Conservation (phyloP, 1,284 basidiomycete species). For the Pseudozyma tsukubaensis region DNA sequence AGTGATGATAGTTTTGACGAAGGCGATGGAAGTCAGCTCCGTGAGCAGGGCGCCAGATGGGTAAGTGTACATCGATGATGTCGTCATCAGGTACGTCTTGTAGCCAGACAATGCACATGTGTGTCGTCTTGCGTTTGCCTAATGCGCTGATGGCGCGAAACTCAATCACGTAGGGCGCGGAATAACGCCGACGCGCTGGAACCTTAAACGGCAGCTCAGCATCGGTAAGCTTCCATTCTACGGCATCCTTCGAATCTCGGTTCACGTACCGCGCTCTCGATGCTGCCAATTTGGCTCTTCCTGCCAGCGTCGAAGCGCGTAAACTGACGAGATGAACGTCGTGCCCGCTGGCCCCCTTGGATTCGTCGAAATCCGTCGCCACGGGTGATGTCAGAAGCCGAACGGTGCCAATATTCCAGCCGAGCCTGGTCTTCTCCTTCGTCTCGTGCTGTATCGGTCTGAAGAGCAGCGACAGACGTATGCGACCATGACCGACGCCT, state of each 20-base stretch:
- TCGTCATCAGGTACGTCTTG: constrained; percentile 56
- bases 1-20: constrained; percentile 52
- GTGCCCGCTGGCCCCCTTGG: constrained; percentile 15
- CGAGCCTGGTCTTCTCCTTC: constrained; percentile 29
- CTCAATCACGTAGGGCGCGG: constrained; percentile 51
- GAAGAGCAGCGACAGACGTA: constrained; percentile 50
- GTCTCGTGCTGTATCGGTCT: constrained; percentile 32
- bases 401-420: constrained; percentile 51
- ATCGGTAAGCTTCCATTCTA: constrained; percentile 37
- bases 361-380: constrained; percentile 45
- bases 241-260: constrained; percentile 6
- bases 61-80: constrained; percentile 25
- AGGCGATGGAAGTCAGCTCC: constrained; percentile 49
- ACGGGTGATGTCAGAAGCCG: constrained; percentile 34
- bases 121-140: constrained; percentile 27
- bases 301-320: constrained; percentile 38
- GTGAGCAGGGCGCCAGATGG: constrained; percentile 36
- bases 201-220: constrained; percentile 42
- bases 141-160: constrained; percentile 40
- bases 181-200: constrained; percentile 44
- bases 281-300: constrained; percentile 23
- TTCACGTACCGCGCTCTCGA: constrained; percentile 19
- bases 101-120: constrained; percentile 51
- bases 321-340: constrained; percentile 30
- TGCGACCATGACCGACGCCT: constrained; percentile 42